These are phyloP conservation scores for Podaxis carcinomalis DNA, from an alignment of 768 basidiomycete species.

Conservation along the genomic window DNA sequence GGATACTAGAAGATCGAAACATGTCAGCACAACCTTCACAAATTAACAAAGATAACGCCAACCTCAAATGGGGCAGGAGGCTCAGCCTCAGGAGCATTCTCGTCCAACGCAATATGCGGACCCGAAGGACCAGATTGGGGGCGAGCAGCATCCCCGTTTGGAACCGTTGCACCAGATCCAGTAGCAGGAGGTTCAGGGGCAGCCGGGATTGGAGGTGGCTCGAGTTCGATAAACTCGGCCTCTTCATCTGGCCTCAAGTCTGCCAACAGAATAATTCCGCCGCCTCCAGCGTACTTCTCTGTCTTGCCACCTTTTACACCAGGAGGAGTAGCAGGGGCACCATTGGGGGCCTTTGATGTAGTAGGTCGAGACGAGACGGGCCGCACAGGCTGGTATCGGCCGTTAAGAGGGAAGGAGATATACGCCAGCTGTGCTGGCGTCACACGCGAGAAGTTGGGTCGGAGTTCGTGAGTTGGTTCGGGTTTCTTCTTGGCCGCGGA, in stretches of 20 bases:
- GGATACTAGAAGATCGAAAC: conserved; percentile 52
- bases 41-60: conserved; percentile 22
- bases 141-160: conserved; percentile 26
- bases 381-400: conserved; percentile 87
- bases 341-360: conserved; percentile 26
- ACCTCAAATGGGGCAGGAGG: conserved; percentile 86
- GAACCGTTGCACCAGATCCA: conserved; percentile 21
- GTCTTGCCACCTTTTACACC: conserved; percentile 25
- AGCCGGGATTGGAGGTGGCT: conserved; percentile 26
- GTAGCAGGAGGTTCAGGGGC: conserved; percentile 19
- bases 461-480: conserved; percentile 73
- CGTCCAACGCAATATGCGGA: conserved; percentile 65
- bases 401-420: conserved; percentile 74
- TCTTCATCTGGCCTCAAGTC: conserved; percentile 70
- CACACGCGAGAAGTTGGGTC: conserved; percentile 89
- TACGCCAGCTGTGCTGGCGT: conserved; percentile 85
- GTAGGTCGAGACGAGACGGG: conserved; percentile 54
- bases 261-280: conserved; percentile 81
- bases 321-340: conserved; percentile 18
- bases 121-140: conserved; percentile 28
- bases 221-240: conserved; percentile 68
- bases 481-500: conserved; percentile 50
- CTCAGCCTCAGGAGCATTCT: conserved; percentile 65
- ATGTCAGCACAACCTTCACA: conserved; percentile 1
- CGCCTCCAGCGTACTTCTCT: conserved; percentile 72